Evolutionary conservation across 2,329 filamentous ascomycete species (phyloP).

Genomic region (Hirsutella thompsonii): DNA sequence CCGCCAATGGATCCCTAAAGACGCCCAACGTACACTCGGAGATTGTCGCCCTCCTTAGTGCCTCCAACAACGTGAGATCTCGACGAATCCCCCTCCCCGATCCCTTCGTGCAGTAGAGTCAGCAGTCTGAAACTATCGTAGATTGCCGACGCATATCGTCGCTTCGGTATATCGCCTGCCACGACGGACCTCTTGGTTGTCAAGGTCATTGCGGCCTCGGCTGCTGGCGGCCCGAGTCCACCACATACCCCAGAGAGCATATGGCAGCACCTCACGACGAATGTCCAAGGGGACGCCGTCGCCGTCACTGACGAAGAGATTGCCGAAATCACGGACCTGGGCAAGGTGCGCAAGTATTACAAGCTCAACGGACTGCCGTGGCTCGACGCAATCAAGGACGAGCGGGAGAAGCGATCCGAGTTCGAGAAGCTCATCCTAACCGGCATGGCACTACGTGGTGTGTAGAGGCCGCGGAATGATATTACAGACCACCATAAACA

Average conservation of each 20-base stretch:
- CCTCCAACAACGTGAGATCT: constrained; percentile 61
- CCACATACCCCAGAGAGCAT: constrained; percentile 32
- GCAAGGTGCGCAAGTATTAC: constrained; percentile 71
- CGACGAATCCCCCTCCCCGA: not conserved
- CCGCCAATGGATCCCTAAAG: constrained; percentile 48
- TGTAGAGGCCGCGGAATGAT: constrained; percentile 9
- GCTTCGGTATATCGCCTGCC: constrained; percentile 64
- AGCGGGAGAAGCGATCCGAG: constrained; percentile 32
- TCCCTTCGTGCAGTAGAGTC: no score
- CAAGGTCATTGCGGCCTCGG: constrained; percentile 52
- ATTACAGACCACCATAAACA: not conserved
- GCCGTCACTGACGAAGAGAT: constrained; percentile 54
- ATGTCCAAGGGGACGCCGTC: constrained; percentile 48
- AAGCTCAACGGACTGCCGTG: constrained; percentile 57
- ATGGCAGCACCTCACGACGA: constrained; percentile 43
- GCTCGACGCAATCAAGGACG: constrained; percentile 31
- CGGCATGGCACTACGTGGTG: constrained; percentile 51
- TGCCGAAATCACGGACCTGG: constrained; percentile 44
- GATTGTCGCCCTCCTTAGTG: constrained; percentile 66
- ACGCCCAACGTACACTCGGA: constrained; percentile 85
- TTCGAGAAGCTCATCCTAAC: constrained; percentile 60
- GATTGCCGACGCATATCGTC: constrained; percentile 86
- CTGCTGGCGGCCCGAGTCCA: constrained; percentile 27
- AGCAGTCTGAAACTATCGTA: constrained; percentile 19
- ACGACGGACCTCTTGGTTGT: constrained; percentile 66